Conservation (phyloP, 2,329 filamentous ascomycete species). For the Colletotrichum lindemuthianum region DNA sequence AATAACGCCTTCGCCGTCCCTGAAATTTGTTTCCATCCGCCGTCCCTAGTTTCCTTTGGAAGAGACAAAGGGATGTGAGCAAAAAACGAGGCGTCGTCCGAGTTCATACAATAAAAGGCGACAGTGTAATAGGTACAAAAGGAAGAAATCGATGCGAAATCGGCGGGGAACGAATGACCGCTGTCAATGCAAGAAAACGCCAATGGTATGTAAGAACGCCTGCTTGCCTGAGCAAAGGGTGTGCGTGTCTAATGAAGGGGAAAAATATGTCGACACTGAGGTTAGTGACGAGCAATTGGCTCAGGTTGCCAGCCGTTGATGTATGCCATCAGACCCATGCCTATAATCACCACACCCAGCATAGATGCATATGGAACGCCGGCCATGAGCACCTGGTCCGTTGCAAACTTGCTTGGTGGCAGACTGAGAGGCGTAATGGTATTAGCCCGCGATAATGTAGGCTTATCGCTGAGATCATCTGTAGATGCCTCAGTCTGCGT, state of each 20-base stretch:
- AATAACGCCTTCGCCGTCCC: slow-evolving; percentile 15
- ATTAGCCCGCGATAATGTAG: slow-evolving; percentile 58
- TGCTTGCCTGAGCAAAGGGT: slow-evolving; percentile 3
- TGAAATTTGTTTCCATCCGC: slow-evolving; percentile 13
- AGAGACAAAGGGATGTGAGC: slow-evolving; percentile 22
- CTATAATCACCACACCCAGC: slow-evolving; percentile 82
- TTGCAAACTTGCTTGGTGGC: slow-evolving; percentile 52
- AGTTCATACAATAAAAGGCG: slow-evolving; percentile 23
- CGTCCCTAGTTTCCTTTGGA: slow-evolving; percentile 24
- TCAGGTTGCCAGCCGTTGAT: slow-evolving; percentile 81
- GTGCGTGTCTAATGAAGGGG: slow-evolving; percentile 28
- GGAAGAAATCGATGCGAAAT: slow-evolving; percentile 16
- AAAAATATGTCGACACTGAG: background rate
- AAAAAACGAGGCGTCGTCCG: slow-evolving; percentile 1
- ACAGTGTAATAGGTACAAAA: slow-evolving; percentile 29
- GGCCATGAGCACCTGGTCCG: slow-evolving; percentile 60
- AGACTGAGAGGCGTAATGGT: slow-evolving; percentile 58
- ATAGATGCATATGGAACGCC: slow-evolving; percentile 82
- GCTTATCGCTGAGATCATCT: slow-evolving; percentile 50
- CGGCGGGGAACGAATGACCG: slow-evolving; percentile 29
- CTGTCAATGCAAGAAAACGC: slow-evolving; percentile 35
- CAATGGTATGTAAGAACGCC: slow-evolving; percentile 33
- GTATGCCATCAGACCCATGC: slow-evolving; percentile 87
- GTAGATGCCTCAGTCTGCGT: slow-evolving; percentile 36
- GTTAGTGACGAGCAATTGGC: slow-evolving; percentile 48